Base-by-base conservation (phyloP, 208 protist species). In the Leishmania guyanensis region DNA sequence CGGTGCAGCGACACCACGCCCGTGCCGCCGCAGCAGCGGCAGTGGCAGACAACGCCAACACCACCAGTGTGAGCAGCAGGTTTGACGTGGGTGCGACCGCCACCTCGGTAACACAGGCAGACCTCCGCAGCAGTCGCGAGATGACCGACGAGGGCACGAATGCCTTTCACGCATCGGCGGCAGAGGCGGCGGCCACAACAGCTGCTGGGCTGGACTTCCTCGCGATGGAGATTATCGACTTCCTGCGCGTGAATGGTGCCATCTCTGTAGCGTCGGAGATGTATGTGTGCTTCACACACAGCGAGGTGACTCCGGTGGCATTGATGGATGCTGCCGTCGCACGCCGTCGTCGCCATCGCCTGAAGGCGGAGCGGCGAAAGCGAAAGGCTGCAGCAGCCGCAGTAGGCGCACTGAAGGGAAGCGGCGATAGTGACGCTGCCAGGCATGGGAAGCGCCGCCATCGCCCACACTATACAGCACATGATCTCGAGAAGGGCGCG, bases 191-290 rank as follows among this genome's bases (percentile, higher is more conserved):
- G n/a, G 65, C 75, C 17, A 79, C 87, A 26, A 81, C 88, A 26
- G 86, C 83, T 16, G 81, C 88, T 8, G 89, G 89, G 12, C 43
- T 88, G 4, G 89, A 91, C 65, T 87, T 89, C 68, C 78, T 95
- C 6, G 91, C 86, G 60, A 80, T 92, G 64, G 93, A 94, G 64
- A 85, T 93, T 16, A 90, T 97, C 22, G 93, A 95, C 80, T 93
- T 94, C 78, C 84, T 97, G 73, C 88, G 86, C 20, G n/a, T 88
- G 12, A 79, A 85, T 29, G 90, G 87, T 16, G 90, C 79, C 12
- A 76, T 97, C 39, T 82, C 73, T 17, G 83, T 97, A 2, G 88
- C 93, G 51, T 82, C 84, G 58, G 89, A 88, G 48, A 81, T 96
- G 50, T 86, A 68, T 68, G 73, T 96, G 3, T 81, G 84, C 62